Conservation (phyloP, 1,139 yeast genomes). For the Candida smagusa region DNA sequence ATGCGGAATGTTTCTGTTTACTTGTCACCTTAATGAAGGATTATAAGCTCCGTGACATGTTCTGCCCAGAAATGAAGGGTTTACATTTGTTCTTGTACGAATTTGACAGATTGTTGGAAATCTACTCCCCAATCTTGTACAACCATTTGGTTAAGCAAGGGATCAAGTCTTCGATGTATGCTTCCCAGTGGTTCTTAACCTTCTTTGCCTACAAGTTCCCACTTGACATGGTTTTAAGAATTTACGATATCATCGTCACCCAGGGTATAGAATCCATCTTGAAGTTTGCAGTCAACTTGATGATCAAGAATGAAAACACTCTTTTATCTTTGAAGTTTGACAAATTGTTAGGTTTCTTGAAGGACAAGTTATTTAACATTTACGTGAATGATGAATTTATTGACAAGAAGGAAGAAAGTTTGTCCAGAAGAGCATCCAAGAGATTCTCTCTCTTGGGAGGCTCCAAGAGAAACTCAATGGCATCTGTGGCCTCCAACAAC, state of each 20-base stretch:
- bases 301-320: constrained; percentile 61
- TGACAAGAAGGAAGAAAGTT: constrained; percentile 15
- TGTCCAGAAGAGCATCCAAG: constrained; percentile 13
- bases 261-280: constrained; percentile 86
- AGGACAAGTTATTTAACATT: constrained; percentile 71
- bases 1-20: constrained; percentile 81
- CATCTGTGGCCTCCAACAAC: constrained; percentile 8
- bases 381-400: constrained; percentile 50
- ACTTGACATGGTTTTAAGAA: constrained; percentile 72
- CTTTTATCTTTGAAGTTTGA: constrained; percentile 70
- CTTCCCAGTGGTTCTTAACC: constrained; percentile 94
- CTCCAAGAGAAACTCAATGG: constrained; percentile 15
- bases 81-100: constrained; percentile 80
- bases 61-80: constrained; percentile 91
- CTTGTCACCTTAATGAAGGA: constrained; percentile 81
- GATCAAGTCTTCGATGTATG: constrained; percentile 87
- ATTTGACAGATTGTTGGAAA: constrained; percentile 81
- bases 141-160: constrained; percentile 82
- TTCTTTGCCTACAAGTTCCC: constrained; percentile 94
- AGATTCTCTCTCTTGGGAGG: constrained; percentile 19
- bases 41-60: constrained; percentile 73
- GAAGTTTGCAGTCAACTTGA: constrained; percentile 74
- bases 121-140: constrained; percentile 61
- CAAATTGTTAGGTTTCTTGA: constrained; percentile 67
- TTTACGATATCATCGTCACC: constrained; percentile 79